Conservation (phyloP, 345 rosid genomes). For the Populus nigra region DNA sequence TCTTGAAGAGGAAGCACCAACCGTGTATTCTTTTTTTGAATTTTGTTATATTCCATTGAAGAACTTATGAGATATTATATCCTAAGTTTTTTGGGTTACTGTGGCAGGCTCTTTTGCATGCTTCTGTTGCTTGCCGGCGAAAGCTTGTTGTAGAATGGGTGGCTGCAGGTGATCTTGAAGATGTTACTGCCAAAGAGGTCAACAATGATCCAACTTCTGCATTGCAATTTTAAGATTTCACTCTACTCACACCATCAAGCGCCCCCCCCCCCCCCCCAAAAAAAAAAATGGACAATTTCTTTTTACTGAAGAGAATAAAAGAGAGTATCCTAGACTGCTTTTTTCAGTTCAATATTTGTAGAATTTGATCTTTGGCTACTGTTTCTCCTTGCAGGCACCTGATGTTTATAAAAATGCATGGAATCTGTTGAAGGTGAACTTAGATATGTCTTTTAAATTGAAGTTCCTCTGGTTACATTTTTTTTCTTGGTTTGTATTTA, state of each 20-base stretch:
- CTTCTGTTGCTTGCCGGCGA: constrained; percentile 82
- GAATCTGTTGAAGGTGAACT: constrained; percentile 68
- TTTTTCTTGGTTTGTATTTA: background rate
- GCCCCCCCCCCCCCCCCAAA: background rate
- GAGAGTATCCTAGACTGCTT: background rate
- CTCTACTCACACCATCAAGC: background rate
- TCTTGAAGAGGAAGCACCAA: background rate
- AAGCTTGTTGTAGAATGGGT: constrained; percentile 89
- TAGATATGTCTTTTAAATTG: constrained; percentile 4
- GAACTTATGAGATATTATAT: background rate
- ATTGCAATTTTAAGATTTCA: background rate
- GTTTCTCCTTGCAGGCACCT: constrained; percentile 55
- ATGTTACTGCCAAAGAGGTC: constrained; percentile 63
- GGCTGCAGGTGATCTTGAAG: constrained; percentile 98
- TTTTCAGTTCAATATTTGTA: background rate
- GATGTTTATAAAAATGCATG: constrained; percentile 85
- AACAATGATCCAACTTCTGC: constrained; percentile 15
- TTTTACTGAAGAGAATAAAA: background rate
- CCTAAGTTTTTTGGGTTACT: constrained; percentile 17
- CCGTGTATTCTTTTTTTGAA: background rate
- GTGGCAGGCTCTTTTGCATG: constrained; percentile 89
- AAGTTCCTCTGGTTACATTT: background rate
- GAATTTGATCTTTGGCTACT: constrained; percentile 16
- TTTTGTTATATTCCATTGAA: background rate
- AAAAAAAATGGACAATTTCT: background rate